These are phyloP conservation scores for Russula compacta DNA, from an alignment of 768 basidiomycete genomes.

Conservation along the genomic window DNA sequence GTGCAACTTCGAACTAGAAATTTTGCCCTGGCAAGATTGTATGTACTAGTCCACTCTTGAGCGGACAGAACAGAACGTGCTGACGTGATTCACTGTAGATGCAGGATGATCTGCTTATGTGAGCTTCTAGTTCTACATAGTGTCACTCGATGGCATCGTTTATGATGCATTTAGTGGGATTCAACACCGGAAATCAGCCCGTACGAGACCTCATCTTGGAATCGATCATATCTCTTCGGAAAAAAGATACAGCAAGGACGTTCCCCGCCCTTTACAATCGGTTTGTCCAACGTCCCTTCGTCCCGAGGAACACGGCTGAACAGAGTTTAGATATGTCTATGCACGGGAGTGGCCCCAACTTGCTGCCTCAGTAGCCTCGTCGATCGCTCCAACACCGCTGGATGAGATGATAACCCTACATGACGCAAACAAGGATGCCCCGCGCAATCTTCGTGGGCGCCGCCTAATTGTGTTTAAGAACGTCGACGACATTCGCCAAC, in stretches of 20 bases:
- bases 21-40: conserved; percentile 9
- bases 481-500: neutral
- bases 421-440: neutral
- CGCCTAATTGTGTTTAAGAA: conserved; percentile 4
- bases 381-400: conserved; percentile 3
- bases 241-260: neutral
- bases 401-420: conserved; percentile 14
- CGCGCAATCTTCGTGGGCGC: neutral
- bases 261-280: neutral
- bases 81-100: neutral
- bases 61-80: neutral
- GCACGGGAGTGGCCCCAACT: neutral
- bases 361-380: neutral
- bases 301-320: neutral
- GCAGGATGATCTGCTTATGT: conserved; percentile 8
- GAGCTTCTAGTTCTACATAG: neutral
- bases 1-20: neutral
- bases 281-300: neutral
- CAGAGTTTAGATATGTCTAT: conserved; percentile 5
- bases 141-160: neutral
- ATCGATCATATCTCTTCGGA: conserved; percentile 5
- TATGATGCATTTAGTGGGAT: conserved; percentile 1
- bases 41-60: neutral
- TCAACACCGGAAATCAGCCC: neutral
- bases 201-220: neutral